Conservation (phyloP, 108 stramenopile genomes). For the Skeletonema potamos region DNA sequence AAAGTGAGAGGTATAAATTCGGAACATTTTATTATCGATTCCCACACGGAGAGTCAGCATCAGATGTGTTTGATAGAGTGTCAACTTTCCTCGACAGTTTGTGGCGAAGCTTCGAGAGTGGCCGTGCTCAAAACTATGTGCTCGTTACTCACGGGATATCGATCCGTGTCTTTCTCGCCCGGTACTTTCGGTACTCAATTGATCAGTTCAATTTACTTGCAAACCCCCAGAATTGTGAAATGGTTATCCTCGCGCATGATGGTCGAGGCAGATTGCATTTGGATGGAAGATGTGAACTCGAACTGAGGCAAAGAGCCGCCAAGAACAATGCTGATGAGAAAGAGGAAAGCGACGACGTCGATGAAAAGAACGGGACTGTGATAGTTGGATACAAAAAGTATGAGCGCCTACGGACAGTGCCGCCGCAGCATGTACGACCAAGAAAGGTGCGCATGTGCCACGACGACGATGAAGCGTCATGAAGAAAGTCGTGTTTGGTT, state of each 20-base stretch:
- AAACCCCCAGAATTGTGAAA: conserved; percentile 92
- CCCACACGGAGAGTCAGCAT: conserved; percentile 88
- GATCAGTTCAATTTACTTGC: conserved; percentile 86
- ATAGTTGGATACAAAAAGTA: conserved; percentile 64
- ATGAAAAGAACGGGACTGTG: neutral
- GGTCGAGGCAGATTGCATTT: conserved; percentile 68
- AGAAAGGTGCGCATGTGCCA: conserved; percentile 60
- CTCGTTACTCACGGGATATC: conserved; percentile 91
- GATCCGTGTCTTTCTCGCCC: conserved; percentile 84
- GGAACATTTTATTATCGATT: conserved; percentile 90
- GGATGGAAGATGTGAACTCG: conserved; percentile 68
- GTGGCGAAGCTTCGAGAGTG: conserved; percentile 85
- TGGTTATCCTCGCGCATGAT: conserved; percentile 82
- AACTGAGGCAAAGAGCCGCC: conserved; percentile 26
- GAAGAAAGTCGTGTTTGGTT: neutral
- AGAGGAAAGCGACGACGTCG: conserved; percentile 7
- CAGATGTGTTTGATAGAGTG: conserved; percentile 90
- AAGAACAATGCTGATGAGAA: conserved; percentile 16
- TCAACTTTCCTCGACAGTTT: conserved; percentile 87
- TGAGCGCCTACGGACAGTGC: conserved; percentile 61
- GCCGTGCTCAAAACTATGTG: conserved; percentile 71
- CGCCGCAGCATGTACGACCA: conserved; percentile 50
- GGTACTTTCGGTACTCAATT: conserved; percentile 94
- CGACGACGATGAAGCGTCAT: conserved; percentile 26
- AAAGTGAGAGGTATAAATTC: conserved; percentile 75